Evolutionary conservation across 2,329 filamentous ascomycete species (phyloP).

Genomic region (Penicillium brevicompactum): DNA sequence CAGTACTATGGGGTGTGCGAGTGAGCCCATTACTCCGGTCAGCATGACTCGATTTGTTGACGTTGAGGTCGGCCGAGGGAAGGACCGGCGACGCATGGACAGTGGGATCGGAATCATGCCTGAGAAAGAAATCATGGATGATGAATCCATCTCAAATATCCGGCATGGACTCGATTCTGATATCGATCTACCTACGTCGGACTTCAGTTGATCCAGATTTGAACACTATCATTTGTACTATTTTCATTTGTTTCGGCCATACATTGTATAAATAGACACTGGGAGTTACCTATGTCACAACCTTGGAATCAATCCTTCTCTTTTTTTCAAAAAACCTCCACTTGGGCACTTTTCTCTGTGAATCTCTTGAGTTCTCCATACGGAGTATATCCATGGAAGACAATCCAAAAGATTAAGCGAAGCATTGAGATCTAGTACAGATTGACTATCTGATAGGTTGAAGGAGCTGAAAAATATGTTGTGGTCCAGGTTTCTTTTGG

Average conservation of each 20-base stretch:
- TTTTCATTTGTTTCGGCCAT: constrained; percentile 7
- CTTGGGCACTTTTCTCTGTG: too few relatives aligned
- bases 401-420: too few relatives aligned
- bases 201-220: constrained; percentile 18
- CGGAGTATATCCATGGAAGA: too few relatives aligned
- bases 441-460: too few relatives aligned
- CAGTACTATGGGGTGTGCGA: constrained; percentile 26
- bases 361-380: too few relatives aligned
- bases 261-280: not conserved
- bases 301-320: too few relatives aligned
- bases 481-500: too few relatives aligned
- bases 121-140: constrained; percentile 34
- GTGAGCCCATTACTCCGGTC: constrained; percentile 47
- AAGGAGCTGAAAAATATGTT: too few relatives aligned
- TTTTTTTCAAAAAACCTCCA: too few relatives aligned
- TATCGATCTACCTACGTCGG: constrained; percentile 26
- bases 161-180: constrained; percentile 14
- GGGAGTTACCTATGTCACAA: too few relatives aligned
- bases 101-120: constrained; percentile 43
- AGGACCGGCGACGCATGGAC: constrained; percentile 40
- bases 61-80: constrained; percentile 43
- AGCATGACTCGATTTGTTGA: constrained; percentile 46
- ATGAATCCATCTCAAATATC: constrained; percentile 30
- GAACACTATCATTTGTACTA: too few relatives aligned
- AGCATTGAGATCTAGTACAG: too few relatives aligned